Percentiles rank a stretch among this genome's conserved stretches.
phyloP scores from a whole-genome alignment of 257 asterid species.

The Penstemon eatonii region DNA sequence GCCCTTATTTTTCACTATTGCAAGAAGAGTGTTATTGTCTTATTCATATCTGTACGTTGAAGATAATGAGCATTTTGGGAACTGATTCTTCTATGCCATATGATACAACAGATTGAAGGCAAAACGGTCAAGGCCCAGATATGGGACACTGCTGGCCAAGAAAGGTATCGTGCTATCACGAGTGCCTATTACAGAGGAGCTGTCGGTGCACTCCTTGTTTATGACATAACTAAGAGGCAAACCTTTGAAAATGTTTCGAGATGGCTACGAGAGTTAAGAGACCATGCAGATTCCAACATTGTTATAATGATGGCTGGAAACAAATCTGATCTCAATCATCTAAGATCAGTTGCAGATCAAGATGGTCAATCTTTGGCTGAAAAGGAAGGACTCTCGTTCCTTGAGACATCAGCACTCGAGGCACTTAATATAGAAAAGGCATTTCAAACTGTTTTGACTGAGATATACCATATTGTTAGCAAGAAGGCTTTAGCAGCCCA shows the following conservation, averaged over 20 bases:
- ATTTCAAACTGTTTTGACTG: neutral
- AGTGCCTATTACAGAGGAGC: constrained; percentile 15
- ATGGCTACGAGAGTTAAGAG: constrained; percentile 6
- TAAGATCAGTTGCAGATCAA: neutral
- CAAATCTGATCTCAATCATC: constrained; percentile 10
- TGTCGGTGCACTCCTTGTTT: constrained; percentile 13
- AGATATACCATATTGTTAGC: constrained; percentile 5
- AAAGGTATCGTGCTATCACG: constrained; percentile 11
- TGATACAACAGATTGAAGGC: neutral
- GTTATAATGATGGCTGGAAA: constrained; percentile 11
- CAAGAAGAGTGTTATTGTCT: no score
- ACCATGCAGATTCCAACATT: constrained; percentile 17
- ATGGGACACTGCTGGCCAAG: constrained; percentile 19
- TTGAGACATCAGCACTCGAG: constrained; percentile 17
- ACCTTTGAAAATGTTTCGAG: constrained; percentile 5
- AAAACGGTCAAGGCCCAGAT: constrained; percentile 12
- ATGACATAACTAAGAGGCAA: constrained; percentile 1
- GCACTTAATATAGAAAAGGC: constrained; percentile 5
- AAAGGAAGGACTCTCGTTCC: constrained; percentile 12
- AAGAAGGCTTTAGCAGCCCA: constrained; percentile 15
- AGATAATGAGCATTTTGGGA: no score
- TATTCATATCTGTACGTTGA: no score
- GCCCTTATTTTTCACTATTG: no score
- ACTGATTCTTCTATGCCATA: no score
- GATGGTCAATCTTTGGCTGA: constrained; percentile 13